These are phyloP conservation scores for Cardiospermum halicacabum DNA, from an alignment of 345 rosid species.

Conservation along the genomic window DNA sequence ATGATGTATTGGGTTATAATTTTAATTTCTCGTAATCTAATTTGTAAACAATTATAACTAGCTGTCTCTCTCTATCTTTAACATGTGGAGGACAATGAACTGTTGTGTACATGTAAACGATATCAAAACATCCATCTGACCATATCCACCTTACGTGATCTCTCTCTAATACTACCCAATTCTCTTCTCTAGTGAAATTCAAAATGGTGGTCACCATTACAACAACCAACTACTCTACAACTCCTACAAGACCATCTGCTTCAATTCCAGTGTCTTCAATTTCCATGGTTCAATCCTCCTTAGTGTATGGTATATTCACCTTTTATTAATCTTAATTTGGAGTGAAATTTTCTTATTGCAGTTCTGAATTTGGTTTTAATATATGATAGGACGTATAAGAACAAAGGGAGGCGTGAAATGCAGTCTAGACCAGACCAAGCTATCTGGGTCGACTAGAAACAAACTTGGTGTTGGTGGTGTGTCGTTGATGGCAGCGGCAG, in stretches of 20 bases:
- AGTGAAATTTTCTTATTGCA: too few species aligned
- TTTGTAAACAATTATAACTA: too few species aligned
- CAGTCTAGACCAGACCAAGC: too few species aligned
- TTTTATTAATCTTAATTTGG: neutral
- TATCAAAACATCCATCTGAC: constrained; percentile 24
- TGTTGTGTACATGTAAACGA: constrained; percentile 32
- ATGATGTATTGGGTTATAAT: too few species aligned
- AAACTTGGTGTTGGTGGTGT: too few species aligned
- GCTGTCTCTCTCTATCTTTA: too few species aligned
- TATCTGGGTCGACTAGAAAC: too few species aligned
- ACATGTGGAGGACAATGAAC: constrained; percentile 40
- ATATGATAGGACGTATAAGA: too few species aligned
- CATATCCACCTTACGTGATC: constrained; percentile 14
- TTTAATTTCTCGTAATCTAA: too few species aligned
- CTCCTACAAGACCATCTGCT: constrained; percentile 21
- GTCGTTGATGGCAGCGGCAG: too few species aligned
- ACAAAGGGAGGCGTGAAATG: too few species aligned
- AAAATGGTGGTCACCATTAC: constrained; percentile 43
- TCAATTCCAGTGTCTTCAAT: constrained; percentile 15
- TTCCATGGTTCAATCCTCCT: constrained; percentile 25
- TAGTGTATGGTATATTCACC: constrained; percentile 31
- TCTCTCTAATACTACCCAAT: neutral
- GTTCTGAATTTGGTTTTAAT: neutral
- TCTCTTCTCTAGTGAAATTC: constrained; percentile 9
- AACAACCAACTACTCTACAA: constrained; percentile 19